Evolutionary conservation across 148 eudicot genomes (phyloP).

Genomic region (Fagopyrum tataricum): DNA sequence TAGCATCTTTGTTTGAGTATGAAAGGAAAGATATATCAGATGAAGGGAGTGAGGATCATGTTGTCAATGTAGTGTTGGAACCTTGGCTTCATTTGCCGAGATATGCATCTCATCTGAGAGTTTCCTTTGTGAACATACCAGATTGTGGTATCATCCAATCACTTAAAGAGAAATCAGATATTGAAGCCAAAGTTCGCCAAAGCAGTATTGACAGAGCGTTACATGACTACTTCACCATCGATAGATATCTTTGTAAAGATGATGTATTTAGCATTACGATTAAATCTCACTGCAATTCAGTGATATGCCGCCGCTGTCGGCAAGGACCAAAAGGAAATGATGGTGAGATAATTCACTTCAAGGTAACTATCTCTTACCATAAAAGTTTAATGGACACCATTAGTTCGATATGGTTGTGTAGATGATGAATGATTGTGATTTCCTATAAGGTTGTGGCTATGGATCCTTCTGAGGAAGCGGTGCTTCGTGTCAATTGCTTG

Average conservation of each 20-base stretch:
- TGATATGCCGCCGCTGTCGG: constrained; percentile 63
- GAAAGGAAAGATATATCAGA: constrained; percentile 25
- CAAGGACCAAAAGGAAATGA: constrained; percentile 31
- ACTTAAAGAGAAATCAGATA: constrained; percentile 59
- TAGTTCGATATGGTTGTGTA: background rate
- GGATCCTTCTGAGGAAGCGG: constrained; percentile 69
- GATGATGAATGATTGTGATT: constrained; percentile 7
- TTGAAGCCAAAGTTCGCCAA: constrained; percentile 80
- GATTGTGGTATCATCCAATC: constrained; percentile 79
- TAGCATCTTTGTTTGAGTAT: constrained; percentile 56
- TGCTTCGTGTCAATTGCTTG: constrained; percentile 56
- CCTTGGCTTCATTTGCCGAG: constrained; percentile 59
- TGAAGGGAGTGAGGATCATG: constrained; percentile 23
- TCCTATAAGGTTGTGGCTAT: constrained; percentile 65
- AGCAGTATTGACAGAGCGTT: constrained; percentile 76
- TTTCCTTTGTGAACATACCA: constrained; percentile 84
- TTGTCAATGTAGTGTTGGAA: constrained; percentile 44
- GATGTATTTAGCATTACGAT: constrained; percentile 71
- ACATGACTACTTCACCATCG: constrained; percentile 59
- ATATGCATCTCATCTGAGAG: constrained; percentile 83
- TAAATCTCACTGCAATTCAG: constrained; percentile 80
- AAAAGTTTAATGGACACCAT: constrained; percentile 3
- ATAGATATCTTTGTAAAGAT: constrained; percentile 77
- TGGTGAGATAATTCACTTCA: constrained; percentile 59
- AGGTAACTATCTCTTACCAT: constrained; percentile 38